These are phyloP conservation scores for Medicago ruthenica DNA, from an alignment of 306 rosid species.

Conservation along the genomic window DNA sequence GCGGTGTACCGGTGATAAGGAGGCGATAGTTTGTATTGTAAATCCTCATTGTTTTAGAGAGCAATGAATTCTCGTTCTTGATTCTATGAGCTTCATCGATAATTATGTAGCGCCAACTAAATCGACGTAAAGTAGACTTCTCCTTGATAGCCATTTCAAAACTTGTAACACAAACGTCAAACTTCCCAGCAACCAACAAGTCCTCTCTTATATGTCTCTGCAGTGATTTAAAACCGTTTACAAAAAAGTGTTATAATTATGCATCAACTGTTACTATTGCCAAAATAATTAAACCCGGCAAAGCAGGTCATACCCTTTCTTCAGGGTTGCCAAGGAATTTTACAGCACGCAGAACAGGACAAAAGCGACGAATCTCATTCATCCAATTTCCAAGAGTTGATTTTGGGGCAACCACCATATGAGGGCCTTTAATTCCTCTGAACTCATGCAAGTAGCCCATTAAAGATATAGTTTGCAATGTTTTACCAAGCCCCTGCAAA, in stretches of 20 bases:
- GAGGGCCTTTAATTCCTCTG: conserved; percentile 95
- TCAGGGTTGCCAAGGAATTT: conserved; percentile 99
- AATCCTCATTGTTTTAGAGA: conserved; percentile 96
- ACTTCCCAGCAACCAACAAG: conserved; percentile 92
- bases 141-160: conserved; percentile 99
- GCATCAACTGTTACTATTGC: background rate
- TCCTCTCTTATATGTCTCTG: conserved; percentile 91
- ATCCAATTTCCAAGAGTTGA: conserved; percentile 99
- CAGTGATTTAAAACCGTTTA: conserved; percentile 34
- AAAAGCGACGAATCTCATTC: conserved; percentile 97
- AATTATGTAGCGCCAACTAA: conserved; percentile 98
- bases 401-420: conserved; percentile 99
- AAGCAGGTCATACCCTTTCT: conserved; percentile 71
- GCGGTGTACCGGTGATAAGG: conserved; percentile 96
- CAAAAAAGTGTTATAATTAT: conserved; percentile 4
- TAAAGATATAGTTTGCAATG: conserved; percentile 94
- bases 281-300: conserved; percentile 23
- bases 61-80: conserved; percentile 96
- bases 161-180: conserved; percentile 98
- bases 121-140: conserved; percentile 86
- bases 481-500: conserved; percentile 96
- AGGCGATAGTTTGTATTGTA: conserved; percentile 92
- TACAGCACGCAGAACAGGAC: conserved; percentile 84
- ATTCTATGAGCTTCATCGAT: conserved; percentile 99
- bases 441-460: conserved; percentile 94